Base-by-base conservation (phyloP, 495 filamentous ascomycete genomes). In the Neurospora cerealis region DNA sequence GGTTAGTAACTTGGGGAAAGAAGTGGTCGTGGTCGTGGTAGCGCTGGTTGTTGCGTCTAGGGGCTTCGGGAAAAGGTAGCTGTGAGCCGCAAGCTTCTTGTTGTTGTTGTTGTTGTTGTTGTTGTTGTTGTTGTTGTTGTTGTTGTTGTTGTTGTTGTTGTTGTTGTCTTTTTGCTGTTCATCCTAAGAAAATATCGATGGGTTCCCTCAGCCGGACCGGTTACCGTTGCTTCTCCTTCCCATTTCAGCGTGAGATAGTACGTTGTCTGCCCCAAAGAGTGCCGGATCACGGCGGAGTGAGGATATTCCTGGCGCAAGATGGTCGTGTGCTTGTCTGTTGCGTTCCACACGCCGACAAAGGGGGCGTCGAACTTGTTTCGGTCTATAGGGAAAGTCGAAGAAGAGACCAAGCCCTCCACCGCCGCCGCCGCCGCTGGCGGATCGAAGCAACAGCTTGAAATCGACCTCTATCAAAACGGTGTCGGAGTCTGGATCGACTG, bases 311-410 rank as follows among this genome's bases (percentile, higher is more conserved):
- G 48, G 41, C 17, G 41, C 3, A 87, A 69, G 3, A 36, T 71
- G 0, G 86, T 88, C 11, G 72, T 77, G 73, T 88, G 87, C n/a
- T 81, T 78, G 10, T 77, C 77, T 8, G 83, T 84, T 11, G 79
- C 80, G 76, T 84, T 82, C 75, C 81, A 82, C 39, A 86, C 78
- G 19, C 86, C 87, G 4, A 88, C 86, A 74, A 86, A 87, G 15
- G 84, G 81, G 13, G 81, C 82, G 37, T 85, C 81, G 74, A 83
- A 85, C 42, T 87, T 88, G 71, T 85, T 81, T 8, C 73, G 72
- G 70, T 83, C 84, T 7, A 72, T 85, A 82, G 21, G 87, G 86
- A 71, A 86, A 88, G 71, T 88, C 86, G 73, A 88, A 82, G 76
- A 87, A 87, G 34, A 88, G 74, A 11, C 83, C 82, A 9, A 87